These are phyloP conservation scores for Verticillium albo-atrum DNA, from an alignment of 2,329 filamentous ascomycete genomes.

Conservation along the genomic window DNA sequence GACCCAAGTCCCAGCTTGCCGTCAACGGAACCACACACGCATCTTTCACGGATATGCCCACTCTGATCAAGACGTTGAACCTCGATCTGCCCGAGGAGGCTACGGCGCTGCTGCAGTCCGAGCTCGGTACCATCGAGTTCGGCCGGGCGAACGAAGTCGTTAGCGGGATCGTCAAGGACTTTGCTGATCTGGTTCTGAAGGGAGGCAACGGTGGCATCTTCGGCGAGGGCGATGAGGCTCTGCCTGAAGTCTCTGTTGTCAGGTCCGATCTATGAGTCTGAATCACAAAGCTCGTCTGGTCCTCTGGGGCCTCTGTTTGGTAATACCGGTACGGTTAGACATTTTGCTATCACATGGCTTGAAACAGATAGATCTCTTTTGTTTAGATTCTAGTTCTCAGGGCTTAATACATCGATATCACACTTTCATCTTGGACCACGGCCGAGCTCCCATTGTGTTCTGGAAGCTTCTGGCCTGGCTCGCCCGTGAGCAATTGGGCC, in stretches of 20 bases:
- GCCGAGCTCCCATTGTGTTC: too few species aligned
- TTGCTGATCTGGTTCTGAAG: slow-evolving; percentile 1
- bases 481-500: too few species aligned
- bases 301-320: not conserved
- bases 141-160: slow-evolving; percentile 1
- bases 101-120: slow-evolving; percentile 2
- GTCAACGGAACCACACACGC: slow-evolving; percentile 22
- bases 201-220: not conserved
- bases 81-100: slow-evolving; percentile 13
- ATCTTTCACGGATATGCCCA: slow-evolving; percentile 25
- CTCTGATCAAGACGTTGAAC: slow-evolving; percentile 16
- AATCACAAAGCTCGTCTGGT: not conserved
- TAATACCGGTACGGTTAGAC: not conserved
- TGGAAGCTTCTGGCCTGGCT: too few species aligned
- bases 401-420: too few species aligned
- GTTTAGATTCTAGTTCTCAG: too few species aligned
- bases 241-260: slow-evolving; percentile 1
- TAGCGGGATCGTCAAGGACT: not conserved
- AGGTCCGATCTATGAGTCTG: not conserved
- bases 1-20: slow-evolving; percentile 16
- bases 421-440: too few species aligned
- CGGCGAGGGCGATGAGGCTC: not conserved
- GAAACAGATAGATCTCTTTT: too few species aligned
- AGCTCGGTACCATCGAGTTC: slow-evolving; percentile 10
- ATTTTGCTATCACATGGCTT: too few species aligned